These are phyloP conservation scores for Tetracladium marchalianum DNA, from an alignment of 495 filamentous ascomycete genomes.

Conservation along the genomic window DNA sequence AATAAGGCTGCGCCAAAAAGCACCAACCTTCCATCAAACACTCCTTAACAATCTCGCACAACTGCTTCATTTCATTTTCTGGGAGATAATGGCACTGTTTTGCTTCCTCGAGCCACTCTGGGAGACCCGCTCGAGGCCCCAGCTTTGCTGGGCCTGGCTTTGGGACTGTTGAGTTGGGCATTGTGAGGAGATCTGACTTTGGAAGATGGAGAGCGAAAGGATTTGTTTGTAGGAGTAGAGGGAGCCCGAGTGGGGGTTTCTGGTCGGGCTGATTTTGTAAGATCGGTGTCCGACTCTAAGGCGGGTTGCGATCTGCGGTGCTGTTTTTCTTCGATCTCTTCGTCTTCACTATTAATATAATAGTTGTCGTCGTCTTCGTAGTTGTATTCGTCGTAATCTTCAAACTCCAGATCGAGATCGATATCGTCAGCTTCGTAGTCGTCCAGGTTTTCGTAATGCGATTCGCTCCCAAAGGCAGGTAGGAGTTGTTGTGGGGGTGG, in stretches of 20 bases:
- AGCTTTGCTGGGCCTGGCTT: slow-evolving; percentile 86
- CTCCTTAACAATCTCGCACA: slow-evolving; percentile 98
- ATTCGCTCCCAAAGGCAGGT: too few species aligned
- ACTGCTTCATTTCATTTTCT: slow-evolving; percentile 92
- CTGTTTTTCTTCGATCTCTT: too few species aligned
- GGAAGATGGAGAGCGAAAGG: neutral
- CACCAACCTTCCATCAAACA: slow-evolving; percentile 86
- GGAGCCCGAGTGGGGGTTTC: neutral
- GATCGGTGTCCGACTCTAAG: too few species aligned
- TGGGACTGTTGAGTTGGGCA: slow-evolving; percentile 46
- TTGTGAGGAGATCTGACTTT: slow-evolving; percentile 2
- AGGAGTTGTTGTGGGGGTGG: too few species aligned
- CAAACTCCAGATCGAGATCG: too few species aligned
- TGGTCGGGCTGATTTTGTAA: too few species aligned
- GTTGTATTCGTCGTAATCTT: neutral
- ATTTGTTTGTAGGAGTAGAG: neutral
- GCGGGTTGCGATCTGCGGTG: too few species aligned
- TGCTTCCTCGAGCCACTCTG: slow-evolving; percentile 92
- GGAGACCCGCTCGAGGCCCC: slow-evolving; percentile 70
- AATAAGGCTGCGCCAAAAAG: neutral
- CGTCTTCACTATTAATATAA: too few species aligned
- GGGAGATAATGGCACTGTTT: slow-evolving; percentile 96
- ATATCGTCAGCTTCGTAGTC: slow-evolving; percentile 1
- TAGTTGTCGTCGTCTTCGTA: neutral
- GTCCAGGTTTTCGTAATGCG: neutral